These are phyloP conservation scores for Rhizopogon vinicolor DNA, from an alignment of 768 basidiomycete species.

Conservation along the genomic window DNA sequence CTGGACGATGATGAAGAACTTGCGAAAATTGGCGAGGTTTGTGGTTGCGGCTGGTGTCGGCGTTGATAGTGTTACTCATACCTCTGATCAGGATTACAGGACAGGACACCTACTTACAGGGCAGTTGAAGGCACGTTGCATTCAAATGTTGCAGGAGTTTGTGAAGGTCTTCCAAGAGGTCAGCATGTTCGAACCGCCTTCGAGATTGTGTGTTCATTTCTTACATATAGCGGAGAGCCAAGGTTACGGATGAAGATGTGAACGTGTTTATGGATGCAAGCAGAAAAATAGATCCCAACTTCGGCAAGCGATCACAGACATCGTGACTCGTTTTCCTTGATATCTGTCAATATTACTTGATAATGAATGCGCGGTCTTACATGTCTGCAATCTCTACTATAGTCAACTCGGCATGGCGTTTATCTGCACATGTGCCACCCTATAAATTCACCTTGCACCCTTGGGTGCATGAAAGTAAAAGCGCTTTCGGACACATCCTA, in stretches of 20 bases:
- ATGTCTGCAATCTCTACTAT: no score
- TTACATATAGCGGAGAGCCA: constrained; percentile 60
- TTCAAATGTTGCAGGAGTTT: constrained; percentile 75
- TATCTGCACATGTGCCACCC: no score
- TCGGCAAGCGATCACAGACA: constrained; percentile 30
- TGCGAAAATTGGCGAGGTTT: constrained; percentile 67
- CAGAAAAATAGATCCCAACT: constrained; percentile 66
- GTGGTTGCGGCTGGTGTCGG: constrained; percentile 12
- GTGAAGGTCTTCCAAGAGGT: constrained; percentile 86
- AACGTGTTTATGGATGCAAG: constrained; percentile 74
- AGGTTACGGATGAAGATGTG: constrained; percentile 75
- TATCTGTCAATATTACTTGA: not conserved
- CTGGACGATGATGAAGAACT: constrained; percentile 93
- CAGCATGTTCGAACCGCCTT: constrained; percentile 8
- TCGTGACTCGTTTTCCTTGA: not conserved
- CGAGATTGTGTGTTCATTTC: constrained; percentile 4
- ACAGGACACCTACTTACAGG: constrained; percentile 84
- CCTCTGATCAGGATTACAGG: constrained; percentile 73
- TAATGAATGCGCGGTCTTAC: no score
- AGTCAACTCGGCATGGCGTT: no score
- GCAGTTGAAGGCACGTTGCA: constrained; percentile 87
- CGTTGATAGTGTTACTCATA: not conserved
- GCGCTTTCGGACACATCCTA: not conserved
- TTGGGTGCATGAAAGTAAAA: no score
- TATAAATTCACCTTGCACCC: no score